phyloP scores from a whole-genome alignment of 2,329 filamentous ascomycete genomes.

The Phoma sp. region DNA sequence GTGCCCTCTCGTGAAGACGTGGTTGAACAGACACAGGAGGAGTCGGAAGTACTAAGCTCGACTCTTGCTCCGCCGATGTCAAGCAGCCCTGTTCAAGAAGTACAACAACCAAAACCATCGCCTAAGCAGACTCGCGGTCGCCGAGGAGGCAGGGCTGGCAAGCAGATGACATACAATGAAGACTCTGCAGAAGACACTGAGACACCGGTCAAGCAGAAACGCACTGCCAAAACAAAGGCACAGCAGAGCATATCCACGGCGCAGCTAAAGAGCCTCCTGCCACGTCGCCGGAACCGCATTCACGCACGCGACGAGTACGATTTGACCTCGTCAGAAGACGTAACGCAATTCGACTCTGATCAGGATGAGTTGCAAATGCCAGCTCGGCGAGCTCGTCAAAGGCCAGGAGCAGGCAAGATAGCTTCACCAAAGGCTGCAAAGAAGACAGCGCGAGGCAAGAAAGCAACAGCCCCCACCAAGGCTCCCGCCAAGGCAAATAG shows the following conservation, averaged over 20 bases:
- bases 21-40: constrained; percentile 28
- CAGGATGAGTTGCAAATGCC: constrained; percentile 51
- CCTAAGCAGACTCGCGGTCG: constrained; percentile 25
- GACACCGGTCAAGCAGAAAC: constrained; percentile 28
- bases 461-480: constrained; percentile 22
- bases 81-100: constrained; percentile 44
- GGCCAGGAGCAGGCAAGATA: constrained; percentile 23
- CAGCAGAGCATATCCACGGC: constrained; percentile 50
- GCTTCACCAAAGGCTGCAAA: constrained; percentile 32
- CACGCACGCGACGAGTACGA: constrained; percentile 49
- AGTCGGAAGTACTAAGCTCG: constrained; percentile 44
- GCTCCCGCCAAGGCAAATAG: constrained; percentile 31
- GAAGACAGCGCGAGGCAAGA: constrained; percentile 34
- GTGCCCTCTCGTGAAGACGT: constrained; percentile 33
- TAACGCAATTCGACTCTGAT: constrained; percentile 43
- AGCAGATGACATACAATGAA: constrained; percentile 25
- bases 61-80: constrained; percentile 54
- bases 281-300: constrained; percentile 47
- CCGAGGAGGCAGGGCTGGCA: constrained; percentile 23
- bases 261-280: constrained; percentile 53
- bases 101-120: constrained; percentile 21
- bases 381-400: constrained; percentile 27
- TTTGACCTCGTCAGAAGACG: constrained; percentile 46
- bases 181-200: constrained; percentile 35
- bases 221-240: constrained; percentile 29